Conservation (phyloP, 306 rosid species). For the Citrullus colocynthis region DNA sequence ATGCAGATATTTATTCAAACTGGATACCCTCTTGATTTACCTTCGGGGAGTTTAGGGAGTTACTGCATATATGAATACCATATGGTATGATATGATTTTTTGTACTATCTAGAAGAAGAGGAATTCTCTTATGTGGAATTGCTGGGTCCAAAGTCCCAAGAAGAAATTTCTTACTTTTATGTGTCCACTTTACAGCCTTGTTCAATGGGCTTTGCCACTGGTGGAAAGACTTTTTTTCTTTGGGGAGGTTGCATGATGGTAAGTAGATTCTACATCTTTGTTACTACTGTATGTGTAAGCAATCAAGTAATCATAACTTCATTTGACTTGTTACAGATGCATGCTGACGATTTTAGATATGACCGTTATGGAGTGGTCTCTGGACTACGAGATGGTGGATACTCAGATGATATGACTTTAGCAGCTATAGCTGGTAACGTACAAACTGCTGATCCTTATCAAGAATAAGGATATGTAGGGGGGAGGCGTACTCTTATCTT, state of each 20-base stretch:
- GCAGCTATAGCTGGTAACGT: slow-evolving; percentile 82
- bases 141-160: not conserved
- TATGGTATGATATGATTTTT: slow-evolving; percentile 46
- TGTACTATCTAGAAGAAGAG: not conserved
- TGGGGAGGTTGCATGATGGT: slow-evolving; percentile 99
- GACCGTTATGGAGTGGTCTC: slow-evolving; percentile 75
- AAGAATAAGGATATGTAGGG: not conserved
- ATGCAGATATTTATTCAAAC: slow-evolving; percentile 97
- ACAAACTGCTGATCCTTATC: not conserved
- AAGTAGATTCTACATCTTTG: slow-evolving; percentile 28
- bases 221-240: slow-evolving; percentile 91
- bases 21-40: slow-evolving; percentile 96
- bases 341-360: slow-evolving; percentile 76
- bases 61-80: slow-evolving; percentile 97
- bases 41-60: slow-evolving; percentile 97
- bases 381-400: slow-evolving; percentile 83
- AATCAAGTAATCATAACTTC: not conserved
- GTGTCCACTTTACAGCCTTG: slow-evolving; percentile 56
- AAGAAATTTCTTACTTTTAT: not conserved
- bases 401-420: slow-evolving; percentile 98
- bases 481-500: not conserved
- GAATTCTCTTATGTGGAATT: not conserved
- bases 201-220: slow-evolving; percentile 99
- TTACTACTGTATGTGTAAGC: slow-evolving; percentile 1
- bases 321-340: slow-evolving; percentile 61